These are phyloP conservation scores for Prosopis cineraria DNA, from an alignment of 306 rosid genomes.

Conservation along the genomic window DNA sequence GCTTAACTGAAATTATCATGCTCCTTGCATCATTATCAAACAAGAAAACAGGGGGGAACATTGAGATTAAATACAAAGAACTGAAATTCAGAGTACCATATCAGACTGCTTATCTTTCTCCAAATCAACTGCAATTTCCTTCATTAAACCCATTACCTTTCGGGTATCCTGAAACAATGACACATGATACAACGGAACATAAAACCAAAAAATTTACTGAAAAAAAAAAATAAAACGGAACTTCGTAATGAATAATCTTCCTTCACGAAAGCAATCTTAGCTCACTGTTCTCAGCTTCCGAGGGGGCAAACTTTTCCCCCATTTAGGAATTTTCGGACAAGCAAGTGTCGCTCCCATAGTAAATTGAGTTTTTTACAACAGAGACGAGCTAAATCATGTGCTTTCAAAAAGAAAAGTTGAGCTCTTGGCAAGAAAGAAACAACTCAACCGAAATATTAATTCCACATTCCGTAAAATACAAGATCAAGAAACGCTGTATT, in stretches of 20 bases:
- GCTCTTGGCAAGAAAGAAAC: neutral
- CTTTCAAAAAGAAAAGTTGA: neutral
- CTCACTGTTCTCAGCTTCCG: neutral
- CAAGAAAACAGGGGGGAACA: neutral
- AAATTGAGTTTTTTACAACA: neutral
- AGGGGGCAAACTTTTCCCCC: neutral
- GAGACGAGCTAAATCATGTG: neutral
- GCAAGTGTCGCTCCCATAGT: neutral
- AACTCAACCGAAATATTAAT: neutral
- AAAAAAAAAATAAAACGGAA: neutral
- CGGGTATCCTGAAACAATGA: constrained; percentile 65
- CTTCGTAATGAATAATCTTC: neutral
- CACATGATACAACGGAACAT: constrained; percentile 1
- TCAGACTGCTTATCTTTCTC: constrained; percentile 61
- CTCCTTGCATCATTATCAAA: neutral
- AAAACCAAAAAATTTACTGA: neutral
- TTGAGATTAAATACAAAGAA: neutral
- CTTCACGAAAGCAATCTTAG: neutral
- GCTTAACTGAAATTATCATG: neutral
- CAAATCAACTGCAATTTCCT: constrained; percentile 76
- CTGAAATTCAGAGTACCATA: constrained; percentile 45
- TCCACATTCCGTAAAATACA: neutral
- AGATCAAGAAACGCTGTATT: neutral
- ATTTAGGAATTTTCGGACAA: neutral
- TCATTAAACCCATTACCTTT: constrained; percentile 53